phyloP scores from a whole-genome alignment of 1,139 yeast species.

The Ogataea hybrid region DNA sequence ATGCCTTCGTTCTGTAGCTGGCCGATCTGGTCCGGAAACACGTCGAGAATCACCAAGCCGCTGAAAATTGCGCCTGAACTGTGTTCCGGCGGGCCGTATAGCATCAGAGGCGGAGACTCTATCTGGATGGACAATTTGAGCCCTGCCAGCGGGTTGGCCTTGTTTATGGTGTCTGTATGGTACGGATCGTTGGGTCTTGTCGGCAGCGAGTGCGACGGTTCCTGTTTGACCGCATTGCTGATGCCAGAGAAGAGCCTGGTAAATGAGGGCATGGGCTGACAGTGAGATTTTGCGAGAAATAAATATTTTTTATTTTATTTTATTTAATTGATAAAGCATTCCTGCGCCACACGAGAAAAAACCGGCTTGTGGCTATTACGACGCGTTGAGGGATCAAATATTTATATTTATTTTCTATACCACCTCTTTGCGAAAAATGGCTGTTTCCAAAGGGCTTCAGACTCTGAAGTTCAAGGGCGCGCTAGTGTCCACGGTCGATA shows the following conservation, averaged over 20 bases:
- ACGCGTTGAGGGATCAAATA: conserved; percentile 11
- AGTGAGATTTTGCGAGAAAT: neutral
- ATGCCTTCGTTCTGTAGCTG: neutral
- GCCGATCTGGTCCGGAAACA: conserved; percentile 6
- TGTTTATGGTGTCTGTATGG: conserved; percentile 26
- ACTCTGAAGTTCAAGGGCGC: conserved; percentile 42
- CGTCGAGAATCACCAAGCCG: conserved; percentile 54
- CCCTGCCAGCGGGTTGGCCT: conserved; percentile 30
- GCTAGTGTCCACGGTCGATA: conserved; percentile 52
- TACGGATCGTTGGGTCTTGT: conserved; percentile 20
- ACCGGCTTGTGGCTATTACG: neutral
- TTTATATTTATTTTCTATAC: neutral
- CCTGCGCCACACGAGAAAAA: conserved; percentile 1
- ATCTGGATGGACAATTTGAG: conserved; percentile 57
- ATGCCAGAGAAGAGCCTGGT: conserved; percentile 14
- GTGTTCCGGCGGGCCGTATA: conserved; percentile 76
- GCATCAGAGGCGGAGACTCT: conserved; percentile 87
- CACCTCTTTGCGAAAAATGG: conserved; percentile 10
- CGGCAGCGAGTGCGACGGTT: conserved; percentile 2
- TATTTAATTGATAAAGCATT: neutral
- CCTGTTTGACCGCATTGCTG: conserved; percentile 11
- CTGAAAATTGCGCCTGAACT: conserved; percentile 84
- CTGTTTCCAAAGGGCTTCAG: conserved; percentile 17
- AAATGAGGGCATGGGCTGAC: conserved; percentile 4
- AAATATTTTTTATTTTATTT: neutral